Evolutionary conservation across 176 grass and related monocot genomes (phyloP).

Genomic region (Paspalum vaginatum): DNA sequence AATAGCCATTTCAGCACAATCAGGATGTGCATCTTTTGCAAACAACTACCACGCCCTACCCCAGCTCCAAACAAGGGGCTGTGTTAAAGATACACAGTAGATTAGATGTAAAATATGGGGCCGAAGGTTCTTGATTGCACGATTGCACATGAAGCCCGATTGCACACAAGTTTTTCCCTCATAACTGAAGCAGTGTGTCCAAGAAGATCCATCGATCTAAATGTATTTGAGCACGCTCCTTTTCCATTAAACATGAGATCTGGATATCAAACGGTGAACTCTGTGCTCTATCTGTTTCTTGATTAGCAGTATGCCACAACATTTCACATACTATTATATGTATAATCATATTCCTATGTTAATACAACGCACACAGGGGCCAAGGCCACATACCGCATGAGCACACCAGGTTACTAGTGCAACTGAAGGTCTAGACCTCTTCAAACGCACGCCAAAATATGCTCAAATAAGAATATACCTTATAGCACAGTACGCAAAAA

Average conservation of each 20-base stretch:
- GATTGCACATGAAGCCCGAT: too few relatives aligned
- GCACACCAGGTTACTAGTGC: not conserved
- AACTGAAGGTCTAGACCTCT: not conserved
- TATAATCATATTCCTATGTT: not conserved
- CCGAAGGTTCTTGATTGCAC: too few relatives aligned
- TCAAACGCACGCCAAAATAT: not conserved
- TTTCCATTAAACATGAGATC: not conserved
- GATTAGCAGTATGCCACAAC: not conserved
- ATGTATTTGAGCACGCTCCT: not conserved
- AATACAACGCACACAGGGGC: too few relatives aligned
- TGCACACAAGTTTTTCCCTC: too few relatives aligned
- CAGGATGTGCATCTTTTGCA: too few relatives aligned
- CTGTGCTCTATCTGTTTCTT: not conserved
- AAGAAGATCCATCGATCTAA: not conserved
- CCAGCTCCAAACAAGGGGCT: too few relatives aligned
- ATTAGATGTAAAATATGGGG: too few relatives aligned
- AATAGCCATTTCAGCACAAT: not conserved
- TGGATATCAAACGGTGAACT: not conserved
- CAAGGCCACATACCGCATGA: too few relatives aligned
- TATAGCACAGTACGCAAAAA: not conserved
- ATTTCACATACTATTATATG: not conserved
- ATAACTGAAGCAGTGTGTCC: not conserved
- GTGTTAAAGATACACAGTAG: too few relatives aligned
- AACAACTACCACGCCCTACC: too few relatives aligned
- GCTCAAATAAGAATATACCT: too few relatives aligned